Evolutionary conservation across 2,329 filamentous ascomycete species (phyloP).

Genomic region (Sarocladium kiliense): DNA sequence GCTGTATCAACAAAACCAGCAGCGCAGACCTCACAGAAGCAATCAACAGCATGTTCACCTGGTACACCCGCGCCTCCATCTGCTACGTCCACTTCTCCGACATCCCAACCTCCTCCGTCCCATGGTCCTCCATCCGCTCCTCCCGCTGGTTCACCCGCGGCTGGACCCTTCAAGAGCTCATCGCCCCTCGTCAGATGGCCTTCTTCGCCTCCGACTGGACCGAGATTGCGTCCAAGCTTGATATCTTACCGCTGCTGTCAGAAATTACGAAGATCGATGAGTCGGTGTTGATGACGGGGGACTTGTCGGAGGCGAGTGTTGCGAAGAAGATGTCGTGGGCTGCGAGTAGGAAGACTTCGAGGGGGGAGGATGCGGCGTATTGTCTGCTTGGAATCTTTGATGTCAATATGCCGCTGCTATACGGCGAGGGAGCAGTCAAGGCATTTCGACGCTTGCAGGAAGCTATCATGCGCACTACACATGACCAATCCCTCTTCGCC

Average conservation of each 20-base stretch:
- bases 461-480: conserved; percentile 14
- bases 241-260: conserved; percentile 8
- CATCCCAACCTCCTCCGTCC: conserved; percentile 8
- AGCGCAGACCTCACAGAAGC: conserved; percentile 20
- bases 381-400: conserved; percentile 18
- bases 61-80: conserved; percentile 16
- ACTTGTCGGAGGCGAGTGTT: conserved; percentile 11
- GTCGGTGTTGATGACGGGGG: background rate
- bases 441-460: conserved; percentile 18
- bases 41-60: conserved; percentile 21
- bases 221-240: conserved; percentile 1
- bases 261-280: conserved; percentile 11
- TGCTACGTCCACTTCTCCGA: conserved; percentile 20
- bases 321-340: conserved; percentile 18
- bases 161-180: conserved; percentile 23
- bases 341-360: conserved; percentile 13
- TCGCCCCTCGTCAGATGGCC: conserved; percentile 18
- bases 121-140: background rate
- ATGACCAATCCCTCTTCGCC: conserved; percentile 16
- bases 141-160: conserved; percentile 19
- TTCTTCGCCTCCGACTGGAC: conserved; percentile 19
- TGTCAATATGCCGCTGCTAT: conserved; percentile 19
- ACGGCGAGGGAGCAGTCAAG: conserved; percentile 16
- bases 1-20: conserved; percentile 20
- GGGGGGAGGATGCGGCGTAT: conserved; percentile 18